Evolutionary conservation across 148 eudicot genomes (phyloP).

Genomic region (Amaranthus hypochondriacus): DNA sequence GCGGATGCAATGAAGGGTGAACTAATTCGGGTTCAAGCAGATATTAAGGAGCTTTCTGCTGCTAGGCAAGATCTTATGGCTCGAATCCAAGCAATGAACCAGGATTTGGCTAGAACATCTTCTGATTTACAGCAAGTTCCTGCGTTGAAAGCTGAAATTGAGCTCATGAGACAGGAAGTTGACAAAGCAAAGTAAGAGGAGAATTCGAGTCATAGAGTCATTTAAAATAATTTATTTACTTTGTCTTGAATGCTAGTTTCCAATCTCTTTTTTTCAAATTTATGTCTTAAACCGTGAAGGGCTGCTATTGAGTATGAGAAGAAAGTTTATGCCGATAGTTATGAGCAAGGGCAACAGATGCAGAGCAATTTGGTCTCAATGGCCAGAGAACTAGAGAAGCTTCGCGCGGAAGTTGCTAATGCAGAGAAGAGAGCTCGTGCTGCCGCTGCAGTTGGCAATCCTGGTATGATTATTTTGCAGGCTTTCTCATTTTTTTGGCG

Average conservation of each 20-base stretch:
- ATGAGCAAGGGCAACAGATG: conserved; percentile 84
- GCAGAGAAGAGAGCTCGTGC: conserved; percentile 90
- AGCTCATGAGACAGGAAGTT: conserved; percentile 67
- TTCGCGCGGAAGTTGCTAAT: conserved; percentile 91
- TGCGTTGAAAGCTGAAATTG: conserved; percentile 70
- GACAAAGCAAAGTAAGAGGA: conserved; percentile 63
- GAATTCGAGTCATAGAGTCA: not conserved
- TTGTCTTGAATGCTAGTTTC: conserved; percentile 6
- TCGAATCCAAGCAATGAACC: conserved; percentile 72
- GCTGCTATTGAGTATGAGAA: conserved; percentile 91
- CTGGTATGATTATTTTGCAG: conserved; percentile 37
- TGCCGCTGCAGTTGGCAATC: conserved; percentile 62
- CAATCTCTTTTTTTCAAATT: not conserved
- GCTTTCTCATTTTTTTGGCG: not conserved
- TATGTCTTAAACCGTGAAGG: conserved; percentile 34
- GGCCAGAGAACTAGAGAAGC: conserved; percentile 93
- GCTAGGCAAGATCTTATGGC: conserved; percentile 61
- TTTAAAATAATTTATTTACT: not conserved
- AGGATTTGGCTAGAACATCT: conserved; percentile 62
- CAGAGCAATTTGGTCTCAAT: conserved; percentile 74
- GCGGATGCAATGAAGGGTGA: conserved; percentile 74
- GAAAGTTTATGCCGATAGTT: conserved; percentile 87
- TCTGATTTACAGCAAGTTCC: conserved; percentile 77
- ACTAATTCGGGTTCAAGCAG: conserved; percentile 59
- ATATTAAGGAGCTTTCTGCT: conserved; percentile 69